phyloP scores from a whole-genome alignment of 805 yeast genomes.

The Saturnispora dispora region DNA sequence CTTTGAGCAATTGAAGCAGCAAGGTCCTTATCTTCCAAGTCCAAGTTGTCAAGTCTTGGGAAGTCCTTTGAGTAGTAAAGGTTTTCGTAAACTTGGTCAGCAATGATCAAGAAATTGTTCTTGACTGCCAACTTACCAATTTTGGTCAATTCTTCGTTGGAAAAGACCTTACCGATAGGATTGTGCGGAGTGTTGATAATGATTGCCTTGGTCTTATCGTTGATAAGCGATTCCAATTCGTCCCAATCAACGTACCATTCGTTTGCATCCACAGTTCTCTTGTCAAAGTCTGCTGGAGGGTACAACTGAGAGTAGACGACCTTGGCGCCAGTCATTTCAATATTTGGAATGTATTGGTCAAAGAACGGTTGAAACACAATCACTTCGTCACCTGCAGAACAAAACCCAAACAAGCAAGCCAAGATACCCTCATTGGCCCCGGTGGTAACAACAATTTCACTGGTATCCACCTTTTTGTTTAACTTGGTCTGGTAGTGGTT shows the following conservation, averaged over 20 bases:
- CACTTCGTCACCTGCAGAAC: conserved; percentile 86
- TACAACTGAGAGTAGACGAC: conserved; percentile 79
- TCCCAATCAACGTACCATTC: conserved; percentile 86
- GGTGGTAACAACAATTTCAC: conserved; percentile 74
- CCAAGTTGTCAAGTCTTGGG: conserved; percentile 73
- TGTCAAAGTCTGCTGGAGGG: conserved; percentile 66
- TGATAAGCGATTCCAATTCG: conserved; percentile 63
- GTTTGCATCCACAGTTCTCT: conserved; percentile 58
- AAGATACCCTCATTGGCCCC: conserved; percentile 97
- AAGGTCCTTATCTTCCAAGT: conserved; percentile 45
- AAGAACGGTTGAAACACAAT: conserved; percentile 95
- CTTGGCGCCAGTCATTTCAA: conserved; percentile 88
- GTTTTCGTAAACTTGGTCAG: conserved; percentile 95
- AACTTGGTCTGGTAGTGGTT: conserved; percentile 63
- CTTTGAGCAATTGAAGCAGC: conserved; percentile 43
- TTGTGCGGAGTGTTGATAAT: conserved; percentile 93
- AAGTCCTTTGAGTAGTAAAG: conserved; percentile 58
- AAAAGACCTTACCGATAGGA: conserved; percentile 88
- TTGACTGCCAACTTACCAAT: conserved; percentile 81
- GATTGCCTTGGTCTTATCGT: conserved; percentile 71
- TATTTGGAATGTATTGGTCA: conserved; percentile 92
- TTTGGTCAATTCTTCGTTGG: conserved; percentile 58
- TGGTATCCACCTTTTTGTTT: conserved; percentile 44
- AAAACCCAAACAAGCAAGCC: conserved; percentile 72
- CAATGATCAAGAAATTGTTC: conserved; percentile 70